phyloP scores from a whole-genome alignment of 2,329 filamentous ascomycete species.

The Colletotrichum sp. region DNA sequence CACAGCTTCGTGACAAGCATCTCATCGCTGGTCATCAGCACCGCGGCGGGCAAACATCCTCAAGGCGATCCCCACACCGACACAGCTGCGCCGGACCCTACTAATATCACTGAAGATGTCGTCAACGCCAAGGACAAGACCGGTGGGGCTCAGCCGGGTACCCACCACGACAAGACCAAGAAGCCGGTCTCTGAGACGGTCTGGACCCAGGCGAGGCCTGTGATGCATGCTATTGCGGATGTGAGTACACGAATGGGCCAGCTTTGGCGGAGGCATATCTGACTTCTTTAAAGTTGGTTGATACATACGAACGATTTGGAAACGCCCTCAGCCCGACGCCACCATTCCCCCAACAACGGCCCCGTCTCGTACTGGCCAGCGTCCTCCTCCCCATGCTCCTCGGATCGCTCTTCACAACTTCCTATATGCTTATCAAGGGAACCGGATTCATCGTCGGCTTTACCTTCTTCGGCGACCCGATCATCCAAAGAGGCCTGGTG shows the following conservation, averaged over 20 bases:
- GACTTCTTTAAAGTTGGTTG: conserved; percentile 28
- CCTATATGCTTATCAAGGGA: conserved; percentile 68
- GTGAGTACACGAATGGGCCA: conserved; percentile 24
- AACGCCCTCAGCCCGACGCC: conserved; percentile 66
- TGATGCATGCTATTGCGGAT: conserved; percentile 65
- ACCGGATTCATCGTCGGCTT: conserved; percentile 72
- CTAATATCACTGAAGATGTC: conserved; percentile 38
- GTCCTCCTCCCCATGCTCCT: conserved; percentile 58
- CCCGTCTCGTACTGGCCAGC: conserved; percentile 58
- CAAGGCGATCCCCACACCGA: conserved; percentile 63
- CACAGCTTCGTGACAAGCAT: conserved; percentile 80
- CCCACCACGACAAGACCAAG: conserved; percentile 75
- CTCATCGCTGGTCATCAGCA: conserved; percentile 70
- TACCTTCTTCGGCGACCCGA: conserved; percentile 79
- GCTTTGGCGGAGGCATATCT: fast-evolving
- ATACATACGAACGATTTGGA: conserved; percentile 56
- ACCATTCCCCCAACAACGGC: conserved; percentile 60
- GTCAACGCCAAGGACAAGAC: conserved; percentile 46
- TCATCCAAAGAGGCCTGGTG: conserved; percentile 64
- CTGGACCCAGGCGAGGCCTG: conserved; percentile 75
- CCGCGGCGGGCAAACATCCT: conserved; percentile 78
- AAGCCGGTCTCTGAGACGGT: conserved; percentile 77
- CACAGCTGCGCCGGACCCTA: conserved; percentile 56
- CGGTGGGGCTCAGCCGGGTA: conserved; percentile 49
- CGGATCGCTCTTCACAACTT: conserved; percentile 55